Conservation (phyloP, 805 yeast genomes). For the Myxozyma monticola region DNA sequence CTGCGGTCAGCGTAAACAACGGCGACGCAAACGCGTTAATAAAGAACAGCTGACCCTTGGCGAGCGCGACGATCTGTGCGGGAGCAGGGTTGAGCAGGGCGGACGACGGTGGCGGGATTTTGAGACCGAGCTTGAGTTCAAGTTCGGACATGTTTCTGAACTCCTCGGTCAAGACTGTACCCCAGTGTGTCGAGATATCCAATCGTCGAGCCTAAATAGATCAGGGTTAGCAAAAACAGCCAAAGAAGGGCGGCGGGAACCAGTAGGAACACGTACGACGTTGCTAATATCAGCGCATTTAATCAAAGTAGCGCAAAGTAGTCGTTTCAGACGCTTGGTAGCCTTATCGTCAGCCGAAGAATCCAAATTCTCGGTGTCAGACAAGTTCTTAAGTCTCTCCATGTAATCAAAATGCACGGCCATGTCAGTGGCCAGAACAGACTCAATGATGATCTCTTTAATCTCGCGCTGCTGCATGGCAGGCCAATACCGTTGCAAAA, state of each 20-base stretch:
- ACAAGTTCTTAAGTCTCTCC: constrained; percentile 35
- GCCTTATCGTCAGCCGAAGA: neutral
- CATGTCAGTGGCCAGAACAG: constrained; percentile 89
- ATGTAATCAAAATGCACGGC: constrained; percentile 79
- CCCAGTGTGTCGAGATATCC: constrained; percentile 81
- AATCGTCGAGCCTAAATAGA: constrained; percentile 61
- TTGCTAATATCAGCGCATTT: constrained; percentile 97
- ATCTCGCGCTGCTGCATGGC: constrained; percentile 25
- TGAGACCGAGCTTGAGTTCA: constrained; percentile 43
- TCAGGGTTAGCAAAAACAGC: neutral
- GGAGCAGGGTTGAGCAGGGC: neutral
- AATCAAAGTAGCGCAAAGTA: constrained; percentile 67
- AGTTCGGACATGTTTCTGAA: constrained; percentile 65
- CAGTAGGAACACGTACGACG: constrained; percentile 47
- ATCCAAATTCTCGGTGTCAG: neutral
- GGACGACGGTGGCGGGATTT: constrained; percentile 8
- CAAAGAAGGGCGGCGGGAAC: too few relatives aligned
- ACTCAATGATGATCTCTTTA: constrained; percentile 38
- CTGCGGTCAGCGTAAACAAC: constrained; percentile 65
- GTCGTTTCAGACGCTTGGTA: constrained; percentile 30
- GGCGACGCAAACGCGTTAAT: constrained; percentile 77
- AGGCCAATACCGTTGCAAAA: constrained; percentile 54
- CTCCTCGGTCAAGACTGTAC: constrained; percentile 72
- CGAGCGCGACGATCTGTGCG: constrained; percentile 40
- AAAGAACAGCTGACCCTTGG: constrained; percentile 78